Evolutionary conservation across 768 basidiomycete genomes (phyloP), one percentile per base, ranked within the genome.

Genomic region (Mycena rosella): DNA sequence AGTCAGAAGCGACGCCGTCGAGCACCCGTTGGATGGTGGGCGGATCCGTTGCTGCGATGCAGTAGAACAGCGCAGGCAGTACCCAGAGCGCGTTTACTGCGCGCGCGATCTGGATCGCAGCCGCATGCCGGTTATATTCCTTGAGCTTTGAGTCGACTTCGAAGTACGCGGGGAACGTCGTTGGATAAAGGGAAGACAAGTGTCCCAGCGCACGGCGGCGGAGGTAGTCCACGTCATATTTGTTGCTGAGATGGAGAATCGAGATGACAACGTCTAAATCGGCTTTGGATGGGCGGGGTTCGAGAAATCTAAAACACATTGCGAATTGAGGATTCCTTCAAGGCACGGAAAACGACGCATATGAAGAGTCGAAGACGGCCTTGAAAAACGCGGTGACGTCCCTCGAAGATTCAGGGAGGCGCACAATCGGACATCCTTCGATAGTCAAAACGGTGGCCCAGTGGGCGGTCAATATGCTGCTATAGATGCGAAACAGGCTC

Each of bases 401-500:
- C 0, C 18, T 42, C 40, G 54, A 68, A 11, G 42, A 49, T 54
- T 78, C 77, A 0, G 67, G 67, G n/a, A 77, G 60, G 13, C 65
- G 61, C 18, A 78, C 72, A 9, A 78, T 48, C 8, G 74, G 73
- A 57, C 72, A 74, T 26, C 71, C 75, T 13, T 78, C 73, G 45
- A 73, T 70, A 0, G 60, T n/a, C 54, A 78, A 9, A 79, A 68
- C 0, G 74, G 57, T 5, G 77, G n/a, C n/a, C n/a, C n/a, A 78
- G 14, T 72, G 68, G 17, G 58, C 40, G 14, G 74, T 51, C 18
- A 79, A 63, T 26, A 78, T 32, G 20, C 70, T 73, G 11, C 69
- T 64, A 51, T 72, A 74, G 30, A 79, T 74, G 8, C 72, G 68
- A 59, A 74, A 79, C 7, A 67, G 68, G 2, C 72, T 76, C 75